phyloP scores from a whole-genome alignment of 192 early-diverging fungal species.

The Linnemannia hyalina region DNA sequence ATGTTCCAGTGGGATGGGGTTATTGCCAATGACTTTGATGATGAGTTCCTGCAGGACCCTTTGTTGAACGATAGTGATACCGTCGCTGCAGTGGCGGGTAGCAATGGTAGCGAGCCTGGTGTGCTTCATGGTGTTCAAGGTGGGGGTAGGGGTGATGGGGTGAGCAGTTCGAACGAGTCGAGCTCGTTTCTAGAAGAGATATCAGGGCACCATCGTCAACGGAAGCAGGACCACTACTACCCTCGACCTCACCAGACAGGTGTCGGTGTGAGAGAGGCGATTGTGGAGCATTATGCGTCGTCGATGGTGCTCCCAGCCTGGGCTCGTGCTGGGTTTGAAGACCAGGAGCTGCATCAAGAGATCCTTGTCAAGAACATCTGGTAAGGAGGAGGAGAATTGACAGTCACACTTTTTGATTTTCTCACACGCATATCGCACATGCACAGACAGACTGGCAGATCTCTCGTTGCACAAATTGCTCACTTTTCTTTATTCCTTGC shows the following conservation, averaged over 20 bases:
- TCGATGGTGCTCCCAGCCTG: constrained; percentile 38
- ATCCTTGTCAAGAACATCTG: constrained; percentile 50
- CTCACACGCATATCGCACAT: too few species aligned
- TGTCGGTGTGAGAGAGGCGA: background rate
- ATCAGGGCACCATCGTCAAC: background rate
- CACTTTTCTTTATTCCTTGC: background rate
- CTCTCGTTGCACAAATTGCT: background rate
- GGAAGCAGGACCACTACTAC: constrained; percentile 1
- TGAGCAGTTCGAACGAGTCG: background rate
- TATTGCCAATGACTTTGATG: constrained; percentile 45
- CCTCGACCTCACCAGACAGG: background rate
- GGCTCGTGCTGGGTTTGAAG: constrained; percentile 39
- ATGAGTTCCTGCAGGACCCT: constrained; percentile 33
- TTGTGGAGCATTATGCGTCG: constrained; percentile 38
- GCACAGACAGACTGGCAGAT: background rate
- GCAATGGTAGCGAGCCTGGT: too few species aligned
- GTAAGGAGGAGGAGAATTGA: background rate
- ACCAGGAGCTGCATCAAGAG: constrained; percentile 34
- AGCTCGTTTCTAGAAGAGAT: background rate
- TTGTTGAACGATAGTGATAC: too few species aligned
- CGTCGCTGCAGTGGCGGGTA: background rate
- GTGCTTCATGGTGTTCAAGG: background rate
- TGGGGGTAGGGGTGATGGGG: background rate
- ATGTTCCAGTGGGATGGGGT: constrained; percentile 46
- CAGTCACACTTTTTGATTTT: too few species aligned